A percentile compares a stretch with the other conserved stretches of the same genome.
Conservation (phyloP, 2,329 filamentous ascomycete species). For the Arthrinium phaeospermum region DNA sequence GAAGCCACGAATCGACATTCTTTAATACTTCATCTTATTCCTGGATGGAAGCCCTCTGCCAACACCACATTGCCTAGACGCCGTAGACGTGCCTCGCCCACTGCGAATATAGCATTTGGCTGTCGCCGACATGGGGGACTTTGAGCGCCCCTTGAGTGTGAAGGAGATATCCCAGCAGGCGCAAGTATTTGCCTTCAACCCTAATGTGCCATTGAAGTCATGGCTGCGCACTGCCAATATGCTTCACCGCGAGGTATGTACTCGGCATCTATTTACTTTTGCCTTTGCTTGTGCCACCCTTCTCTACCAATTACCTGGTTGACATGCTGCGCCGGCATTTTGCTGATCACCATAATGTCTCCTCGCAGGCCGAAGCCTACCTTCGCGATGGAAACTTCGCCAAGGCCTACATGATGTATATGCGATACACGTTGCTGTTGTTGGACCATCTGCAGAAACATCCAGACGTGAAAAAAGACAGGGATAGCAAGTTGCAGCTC, state of each 20-base stretch:
- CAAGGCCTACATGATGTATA: slow-evolving; percentile 89
- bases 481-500: slow-evolving; percentile 69
- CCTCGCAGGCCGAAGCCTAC: slow-evolving; percentile 77
- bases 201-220: slow-evolving; percentile 74
- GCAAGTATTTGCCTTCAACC: slow-evolving; percentile 81
- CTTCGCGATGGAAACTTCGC: slow-evolving; percentile 84
- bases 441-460: slow-evolving; percentile 77
- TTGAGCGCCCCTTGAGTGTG: slow-evolving; percentile 68
- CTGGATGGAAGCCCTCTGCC: slow-evolving; percentile 19
- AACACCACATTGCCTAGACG: background rate
- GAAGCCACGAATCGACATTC: background rate
- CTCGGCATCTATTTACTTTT: background rate
- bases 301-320: background rate
- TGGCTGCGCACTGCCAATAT: slow-evolving; percentile 84
- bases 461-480: slow-evolving; percentile 69
- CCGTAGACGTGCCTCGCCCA: background rate
- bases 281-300: background rate
- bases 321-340: slow-evolving; percentile 22
- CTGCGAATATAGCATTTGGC: background rate
- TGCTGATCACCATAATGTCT: slow-evolving; percentile 30
- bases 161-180: slow-evolving; percentile 80
- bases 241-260: slow-evolving; percentile 75
- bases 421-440: slow-evolving; percentile 86
- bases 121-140: slow-evolving; percentile 30
- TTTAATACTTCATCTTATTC: slow-evolving; percentile 23